phyloP scores from a whole-genome alignment of 768 basidiomycete species.

The Leccinum disarticulatum region DNA sequence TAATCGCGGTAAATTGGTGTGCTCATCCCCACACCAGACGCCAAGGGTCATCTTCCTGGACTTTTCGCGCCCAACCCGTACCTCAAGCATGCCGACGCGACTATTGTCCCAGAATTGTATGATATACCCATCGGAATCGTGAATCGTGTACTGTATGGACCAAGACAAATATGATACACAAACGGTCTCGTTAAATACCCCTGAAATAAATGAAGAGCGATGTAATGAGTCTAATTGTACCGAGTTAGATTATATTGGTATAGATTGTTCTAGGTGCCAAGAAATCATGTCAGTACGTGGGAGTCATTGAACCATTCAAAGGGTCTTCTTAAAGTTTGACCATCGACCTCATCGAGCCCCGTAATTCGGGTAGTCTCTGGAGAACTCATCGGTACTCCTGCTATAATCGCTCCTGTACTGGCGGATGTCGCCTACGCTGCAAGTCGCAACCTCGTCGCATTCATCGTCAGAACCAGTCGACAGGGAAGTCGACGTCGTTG shows the following conservation, averaged over 20 bases:
- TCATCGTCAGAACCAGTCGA: conserved; percentile 33
- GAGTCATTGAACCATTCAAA: neutral
- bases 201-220: conserved; percentile 11
- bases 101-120: conserved; percentile 63
- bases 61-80: conserved; percentile 42
- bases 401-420: conserved; percentile 31
- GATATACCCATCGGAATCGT: conserved; percentile 83
- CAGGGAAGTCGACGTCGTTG: conserved; percentile 33
- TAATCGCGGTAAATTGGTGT: conserved; percentile 10
- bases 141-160: conserved; percentile 66
- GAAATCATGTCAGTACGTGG: conserved; percentile 8
- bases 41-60: conserved; percentile 51
- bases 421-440: conserved; percentile 27
- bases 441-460: conserved; percentile 37
- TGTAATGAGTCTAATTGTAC: conserved; percentile 2
- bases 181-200: conserved; percentile 19
- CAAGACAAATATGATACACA: conserved; percentile 17
- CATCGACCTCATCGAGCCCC: conserved; percentile 2
- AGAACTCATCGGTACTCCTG: conserved; percentile 11
- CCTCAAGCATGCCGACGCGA: conserved; percentile 43
- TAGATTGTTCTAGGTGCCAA: conserved; percentile 12
- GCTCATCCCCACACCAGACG: conserved; percentile 44
- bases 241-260: conserved; percentile 15
- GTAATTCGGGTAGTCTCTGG: conserved; percentile 17
- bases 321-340: neutral